A percentile compares a stretch with the other conserved stretches of the same genome.
These are phyloP conservation scores for Rhizomucor miehei DNA, from an alignment of 371 early-diverging fungal species.

Conservation along the genomic window DNA sequence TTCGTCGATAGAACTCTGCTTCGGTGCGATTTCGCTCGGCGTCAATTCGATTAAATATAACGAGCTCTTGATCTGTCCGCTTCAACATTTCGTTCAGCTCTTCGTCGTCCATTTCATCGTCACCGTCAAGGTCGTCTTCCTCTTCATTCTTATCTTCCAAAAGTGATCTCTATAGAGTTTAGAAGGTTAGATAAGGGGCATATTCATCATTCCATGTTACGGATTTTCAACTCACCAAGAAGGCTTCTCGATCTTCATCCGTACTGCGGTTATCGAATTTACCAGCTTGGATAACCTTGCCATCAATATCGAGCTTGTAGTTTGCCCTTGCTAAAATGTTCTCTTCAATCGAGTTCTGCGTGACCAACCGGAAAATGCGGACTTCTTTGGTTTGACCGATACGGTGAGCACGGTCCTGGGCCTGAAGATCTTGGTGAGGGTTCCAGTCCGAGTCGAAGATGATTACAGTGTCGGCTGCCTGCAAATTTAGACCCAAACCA, in stretches of 20 bases:
- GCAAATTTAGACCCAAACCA: constrained; percentile 99
- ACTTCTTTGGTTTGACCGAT: constrained; percentile 99
- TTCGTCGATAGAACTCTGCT: constrained; percentile 12
- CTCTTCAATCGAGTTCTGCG: constrained; percentile 95
- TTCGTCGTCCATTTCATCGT: constrained; percentile 65
- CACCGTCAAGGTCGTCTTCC: constrained; percentile 60
- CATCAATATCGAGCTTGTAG: constrained; percentile 95
- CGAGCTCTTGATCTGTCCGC: constrained; percentile 33
- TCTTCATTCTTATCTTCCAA: constrained; percentile 62
- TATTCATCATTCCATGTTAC: neutral
- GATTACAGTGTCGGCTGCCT: constrained; percentile 99
- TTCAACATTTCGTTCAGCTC: constrained; percentile 55
- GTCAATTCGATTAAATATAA: constrained; percentile 34
- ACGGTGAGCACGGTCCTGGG: constrained; percentile 99
- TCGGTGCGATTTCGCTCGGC: constrained; percentile 47
- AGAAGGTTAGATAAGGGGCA: neutral
- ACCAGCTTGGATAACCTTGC: constrained; percentile 98
- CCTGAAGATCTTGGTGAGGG: constrained; percentile 99
- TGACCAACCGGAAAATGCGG: constrained; percentile 94
- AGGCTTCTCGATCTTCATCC: constrained; percentile 88
- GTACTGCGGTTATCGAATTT: constrained; percentile 97
- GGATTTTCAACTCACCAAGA: constrained; percentile 44
- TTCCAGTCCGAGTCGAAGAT: constrained; percentile 99
- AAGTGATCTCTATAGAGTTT: constrained; percentile 54
- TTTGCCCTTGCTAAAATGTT: constrained; percentile 94